These are phyloP conservation scores for Hortiboletus flavorubellus DNA, from an alignment of 768 basidiomycete species.

Conservation along the genomic window DNA sequence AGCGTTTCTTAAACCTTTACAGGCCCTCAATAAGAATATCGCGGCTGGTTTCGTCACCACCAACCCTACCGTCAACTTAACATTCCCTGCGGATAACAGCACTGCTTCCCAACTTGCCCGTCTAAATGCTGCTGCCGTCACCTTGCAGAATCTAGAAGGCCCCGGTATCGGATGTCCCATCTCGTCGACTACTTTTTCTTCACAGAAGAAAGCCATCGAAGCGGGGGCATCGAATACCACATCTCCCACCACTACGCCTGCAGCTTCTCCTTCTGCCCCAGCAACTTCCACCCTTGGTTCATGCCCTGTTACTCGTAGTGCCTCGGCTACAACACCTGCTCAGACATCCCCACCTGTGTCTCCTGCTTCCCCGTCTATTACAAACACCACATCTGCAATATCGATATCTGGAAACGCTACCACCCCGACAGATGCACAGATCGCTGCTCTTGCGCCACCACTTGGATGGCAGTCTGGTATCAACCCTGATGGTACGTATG, in stretches of 20 bases:
- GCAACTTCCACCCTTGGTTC: background rate
- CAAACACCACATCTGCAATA: constrained; percentile 1
- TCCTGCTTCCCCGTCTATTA: background rate
- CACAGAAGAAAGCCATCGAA: constrained; percentile 28
- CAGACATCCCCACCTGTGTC: background rate
- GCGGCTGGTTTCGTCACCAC: constrained; percentile 61
- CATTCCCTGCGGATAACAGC: constrained; percentile 62
- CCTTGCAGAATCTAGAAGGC: constrained; percentile 72
- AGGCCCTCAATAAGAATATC: constrained; percentile 49
- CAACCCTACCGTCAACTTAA: constrained; percentile 55
- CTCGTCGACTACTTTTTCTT: constrained; percentile 58
- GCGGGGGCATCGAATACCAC: constrained; percentile 10
- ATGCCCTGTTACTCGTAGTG: background rate
- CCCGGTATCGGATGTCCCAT: constrained; percentile 67
- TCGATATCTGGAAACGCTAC: constrained; percentile 5
- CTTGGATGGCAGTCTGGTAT: constrained; percentile 53
- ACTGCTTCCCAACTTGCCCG: constrained; percentile 51
- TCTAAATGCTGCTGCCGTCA: constrained; percentile 56
- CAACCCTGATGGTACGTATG: constrained; percentile 55
- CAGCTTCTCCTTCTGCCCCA: background rate
- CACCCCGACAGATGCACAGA: constrained; percentile 22
- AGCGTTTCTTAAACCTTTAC: constrained; percentile 18
- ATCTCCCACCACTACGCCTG: background rate
- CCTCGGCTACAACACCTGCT: background rate
- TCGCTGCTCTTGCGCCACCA: constrained; percentile 49